Conservation (phyloP, 192 early-diverging fungal genomes). For the Piromyces sp. region DNA sequence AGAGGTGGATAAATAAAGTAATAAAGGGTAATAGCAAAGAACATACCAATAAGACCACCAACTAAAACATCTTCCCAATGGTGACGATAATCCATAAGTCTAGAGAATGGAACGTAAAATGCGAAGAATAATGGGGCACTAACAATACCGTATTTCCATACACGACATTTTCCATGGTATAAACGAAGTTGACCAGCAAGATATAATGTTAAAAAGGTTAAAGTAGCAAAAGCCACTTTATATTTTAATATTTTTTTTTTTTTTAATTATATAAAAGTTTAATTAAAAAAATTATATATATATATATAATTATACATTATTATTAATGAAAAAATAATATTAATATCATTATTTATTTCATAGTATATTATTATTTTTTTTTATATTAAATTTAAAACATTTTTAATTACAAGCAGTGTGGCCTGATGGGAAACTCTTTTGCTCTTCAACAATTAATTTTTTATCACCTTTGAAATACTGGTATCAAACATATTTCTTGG, state of each 20-base stretch:
- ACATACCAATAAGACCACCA: conserved; percentile 7
- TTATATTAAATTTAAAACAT: too few species aligned
- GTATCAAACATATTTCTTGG: conserved; percentile 37
- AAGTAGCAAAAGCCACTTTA: neutral
- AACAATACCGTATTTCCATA: conserved; percentile 46
- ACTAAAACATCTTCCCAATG: conserved; percentile 58
- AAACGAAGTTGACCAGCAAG: neutral
- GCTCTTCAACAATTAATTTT: conserved; percentile 15
- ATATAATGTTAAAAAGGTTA: neutral
- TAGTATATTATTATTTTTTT: too few species aligned
- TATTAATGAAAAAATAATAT: too few species aligned
- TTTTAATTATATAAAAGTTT: too few species aligned
- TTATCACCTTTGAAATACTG: neutral
- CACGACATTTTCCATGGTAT: conserved; percentile 39
- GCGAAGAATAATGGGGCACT: conserved; percentile 39
- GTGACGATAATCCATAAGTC: conserved; percentile 58
- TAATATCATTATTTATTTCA: too few species aligned
- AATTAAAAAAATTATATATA: too few species aligned
- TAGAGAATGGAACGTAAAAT: conserved; percentile 43
- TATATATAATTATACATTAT: too few species aligned
- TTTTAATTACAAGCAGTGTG: conserved; percentile 52
- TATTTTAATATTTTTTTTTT: too few species aligned
- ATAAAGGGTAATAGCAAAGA: neutral
- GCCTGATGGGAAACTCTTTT: conserved; percentile 75
- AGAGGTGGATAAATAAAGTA: neutral